phyloP scores from a whole-genome alignment of 2,329 filamentous ascomycete species.

The Penicillium brasilianum region DNA sequence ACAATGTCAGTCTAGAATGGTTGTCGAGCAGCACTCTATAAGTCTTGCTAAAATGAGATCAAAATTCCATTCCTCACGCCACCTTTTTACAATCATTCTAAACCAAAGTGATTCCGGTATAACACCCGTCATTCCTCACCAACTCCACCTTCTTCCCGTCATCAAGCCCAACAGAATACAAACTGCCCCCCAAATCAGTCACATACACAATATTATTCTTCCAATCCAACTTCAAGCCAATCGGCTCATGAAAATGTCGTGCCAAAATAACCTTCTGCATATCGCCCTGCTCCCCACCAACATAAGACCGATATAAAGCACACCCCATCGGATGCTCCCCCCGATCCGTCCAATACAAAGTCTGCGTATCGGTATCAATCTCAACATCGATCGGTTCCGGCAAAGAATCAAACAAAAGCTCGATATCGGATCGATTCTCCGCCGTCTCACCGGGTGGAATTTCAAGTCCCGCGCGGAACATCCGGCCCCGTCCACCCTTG shows the following conservation, averaged over 20 bases:
- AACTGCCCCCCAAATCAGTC: slow-evolving; percentile 31
- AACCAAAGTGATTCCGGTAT: slow-evolving; percentile 27
- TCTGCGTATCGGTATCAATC: slow-evolving; percentile 52
- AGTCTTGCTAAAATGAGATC: too few species aligned
- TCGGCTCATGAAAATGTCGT: slow-evolving; percentile 30
- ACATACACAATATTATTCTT: slow-evolving; percentile 29
- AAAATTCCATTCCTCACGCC: too few species aligned
- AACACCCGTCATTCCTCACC: slow-evolving; percentile 26
- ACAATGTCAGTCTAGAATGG: too few species aligned
- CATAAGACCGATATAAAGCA: slow-evolving; percentile 53
- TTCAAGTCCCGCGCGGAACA: slow-evolving; percentile 57
- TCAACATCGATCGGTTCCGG: slow-evolving; percentile 65
- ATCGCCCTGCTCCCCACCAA: slow-evolving; percentile 11
- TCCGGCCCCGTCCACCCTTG: slow-evolving; percentile 58
- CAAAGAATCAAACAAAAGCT: slow-evolving; percentile 50
- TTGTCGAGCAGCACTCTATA: too few species aligned
- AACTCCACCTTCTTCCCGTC: slow-evolving; percentile 28
- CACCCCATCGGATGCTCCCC: slow-evolving; percentile 63
- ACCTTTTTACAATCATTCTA: too few species aligned
- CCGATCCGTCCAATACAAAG: slow-evolving; percentile 66
- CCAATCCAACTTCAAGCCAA: slow-evolving; percentile 33
- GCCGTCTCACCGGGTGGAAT: slow-evolving; percentile 44
- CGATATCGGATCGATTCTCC: slow-evolving; percentile 48
- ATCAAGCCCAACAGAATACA: slow-evolving; percentile 30
- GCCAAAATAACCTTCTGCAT: slow-evolving; percentile 17